phyloP scores from a whole-genome alignment of 352 stramenopile species.

The Paralagenidium karlingii region DNA sequence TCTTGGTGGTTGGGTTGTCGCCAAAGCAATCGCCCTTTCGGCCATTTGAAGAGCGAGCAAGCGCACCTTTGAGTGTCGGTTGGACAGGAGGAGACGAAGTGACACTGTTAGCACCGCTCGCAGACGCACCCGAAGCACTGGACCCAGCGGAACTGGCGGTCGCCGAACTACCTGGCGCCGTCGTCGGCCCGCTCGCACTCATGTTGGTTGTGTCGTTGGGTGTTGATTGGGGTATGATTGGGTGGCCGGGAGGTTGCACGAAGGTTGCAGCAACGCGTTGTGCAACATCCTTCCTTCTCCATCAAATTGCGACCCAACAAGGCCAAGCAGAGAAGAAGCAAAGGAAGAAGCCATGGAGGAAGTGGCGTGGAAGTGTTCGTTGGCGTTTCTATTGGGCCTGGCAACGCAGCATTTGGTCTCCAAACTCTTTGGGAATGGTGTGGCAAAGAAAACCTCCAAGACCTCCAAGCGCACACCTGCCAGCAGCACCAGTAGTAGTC shows the following conservation, averaged over 20 bases:
- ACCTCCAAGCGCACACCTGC: background rate
- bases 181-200: too few species aligned
- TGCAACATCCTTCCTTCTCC: too few species aligned
- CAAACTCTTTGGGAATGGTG: conserved; percentile 17
- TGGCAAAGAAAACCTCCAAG: conserved; percentile 4
- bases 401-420: conserved; percentile 51
- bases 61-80: conserved; percentile 63
- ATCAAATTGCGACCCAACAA: too few species aligned
- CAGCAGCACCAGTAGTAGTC: background rate
- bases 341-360: conserved; percentile 49
- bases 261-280: too few species aligned
- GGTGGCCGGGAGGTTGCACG: too few species aligned
- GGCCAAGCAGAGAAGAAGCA: too few species aligned
- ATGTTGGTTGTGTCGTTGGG: too few species aligned
- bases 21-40: background rate
- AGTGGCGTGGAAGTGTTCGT: conserved; percentile 64
- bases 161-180: too few species aligned
- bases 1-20: background rate
- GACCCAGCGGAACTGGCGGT: too few species aligned
- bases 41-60: background rate
- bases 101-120: too few species aligned
- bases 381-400: conserved; percentile 54
- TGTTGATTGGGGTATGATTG: too few species aligned
- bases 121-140: too few species aligned
- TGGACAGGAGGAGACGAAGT: conserved; percentile 23